These are phyloP conservation scores for Fusarium liriodendri DNA, from an alignment of 2,329 filamentous ascomycete species.

Conservation along the genomic window DNA sequence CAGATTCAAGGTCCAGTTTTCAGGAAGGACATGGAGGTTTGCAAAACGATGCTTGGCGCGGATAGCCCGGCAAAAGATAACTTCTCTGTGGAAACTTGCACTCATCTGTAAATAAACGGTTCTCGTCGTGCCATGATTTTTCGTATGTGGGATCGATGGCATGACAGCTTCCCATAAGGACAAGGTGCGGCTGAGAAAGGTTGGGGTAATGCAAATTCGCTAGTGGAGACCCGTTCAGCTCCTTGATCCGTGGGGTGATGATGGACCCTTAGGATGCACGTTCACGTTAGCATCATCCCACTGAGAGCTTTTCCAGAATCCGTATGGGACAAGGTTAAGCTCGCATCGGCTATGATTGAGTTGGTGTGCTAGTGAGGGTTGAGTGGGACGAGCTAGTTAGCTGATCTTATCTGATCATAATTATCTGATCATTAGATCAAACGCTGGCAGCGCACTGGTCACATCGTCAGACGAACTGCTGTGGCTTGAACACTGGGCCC, in stretches of 20 bases:
- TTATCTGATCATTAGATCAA: constrained; percentile 8
- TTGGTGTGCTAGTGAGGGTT: neutral
- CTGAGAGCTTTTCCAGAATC: neutral
- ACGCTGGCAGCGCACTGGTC: neutral
- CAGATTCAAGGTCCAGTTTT: neutral
- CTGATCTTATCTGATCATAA: constrained; percentile 8
- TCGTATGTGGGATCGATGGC: neutral
- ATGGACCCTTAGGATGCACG: neutral
- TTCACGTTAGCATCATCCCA: constrained; percentile 3
- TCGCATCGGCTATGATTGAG: neutral
- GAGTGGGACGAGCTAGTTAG: constrained; percentile 2
- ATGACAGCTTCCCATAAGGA: neutral
- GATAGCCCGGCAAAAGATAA: neutral
- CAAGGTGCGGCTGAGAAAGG: constrained; percentile 1
- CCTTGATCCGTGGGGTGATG: constrained; percentile 3
- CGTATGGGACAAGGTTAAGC: neutral
- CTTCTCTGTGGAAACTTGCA: neutral
- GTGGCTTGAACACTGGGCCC: neutral
- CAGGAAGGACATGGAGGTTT: neutral
- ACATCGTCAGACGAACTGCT: neutral
- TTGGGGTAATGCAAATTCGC: constrained; percentile 1
- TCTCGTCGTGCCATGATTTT: neutral
- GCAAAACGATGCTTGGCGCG: neutral
- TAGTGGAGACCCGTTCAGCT: constrained; percentile 2
- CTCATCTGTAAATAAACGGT: neutral